These are phyloP conservation scores for Amanita rimosa DNA, from an alignment of 768 basidiomycete genomes.

Conservation along the genomic window DNA sequence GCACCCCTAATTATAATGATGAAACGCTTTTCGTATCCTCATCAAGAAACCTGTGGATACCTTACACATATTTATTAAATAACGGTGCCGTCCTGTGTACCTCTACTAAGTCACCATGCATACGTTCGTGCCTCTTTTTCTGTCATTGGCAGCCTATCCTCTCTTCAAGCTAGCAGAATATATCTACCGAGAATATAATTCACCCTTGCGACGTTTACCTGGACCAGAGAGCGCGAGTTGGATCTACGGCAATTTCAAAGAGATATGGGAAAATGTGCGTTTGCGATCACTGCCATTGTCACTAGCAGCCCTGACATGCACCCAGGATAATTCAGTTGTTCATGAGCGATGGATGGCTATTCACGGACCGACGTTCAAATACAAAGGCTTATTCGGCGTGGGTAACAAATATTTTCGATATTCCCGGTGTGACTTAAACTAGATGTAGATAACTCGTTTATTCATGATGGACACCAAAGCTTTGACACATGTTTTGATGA, in stretches of 20 bases:
- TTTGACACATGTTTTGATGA: conserved; percentile 50
- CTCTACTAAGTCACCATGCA: neutral
- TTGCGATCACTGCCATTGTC: neutral
- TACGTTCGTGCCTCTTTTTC: neutral
- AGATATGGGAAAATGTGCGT: conserved; percentile 31
- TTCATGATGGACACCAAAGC: conserved; percentile 54
- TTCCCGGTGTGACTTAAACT: neutral
- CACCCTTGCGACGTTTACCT: conserved; percentile 35
- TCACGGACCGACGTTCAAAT: conserved; percentile 36
- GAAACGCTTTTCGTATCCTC: conserved; percentile 26
- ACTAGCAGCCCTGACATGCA: neutral
- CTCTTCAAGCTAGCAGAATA: conserved; percentile 18
- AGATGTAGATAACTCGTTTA: conserved; percentile 25
- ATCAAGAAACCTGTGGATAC: conserved; percentile 20
- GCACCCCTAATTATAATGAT: conserved; percentile 12
- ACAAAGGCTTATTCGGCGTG: conserved; percentile 33
- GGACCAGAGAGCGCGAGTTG: conserved; percentile 35
- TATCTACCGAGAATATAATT: conserved; percentile 22
- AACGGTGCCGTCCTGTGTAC: neutral
- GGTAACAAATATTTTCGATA: conserved; percentile 7
- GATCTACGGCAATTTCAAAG: conserved; percentile 37
- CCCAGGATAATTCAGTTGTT: conserved; percentile 24
- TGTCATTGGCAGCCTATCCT: conserved; percentile 16
- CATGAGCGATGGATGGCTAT: conserved; percentile 37
- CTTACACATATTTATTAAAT: too few species aligned